Conservation (phyloP, 2,329 filamentous ascomycete species). For the Tolypocladium pustulatum region DNA sequence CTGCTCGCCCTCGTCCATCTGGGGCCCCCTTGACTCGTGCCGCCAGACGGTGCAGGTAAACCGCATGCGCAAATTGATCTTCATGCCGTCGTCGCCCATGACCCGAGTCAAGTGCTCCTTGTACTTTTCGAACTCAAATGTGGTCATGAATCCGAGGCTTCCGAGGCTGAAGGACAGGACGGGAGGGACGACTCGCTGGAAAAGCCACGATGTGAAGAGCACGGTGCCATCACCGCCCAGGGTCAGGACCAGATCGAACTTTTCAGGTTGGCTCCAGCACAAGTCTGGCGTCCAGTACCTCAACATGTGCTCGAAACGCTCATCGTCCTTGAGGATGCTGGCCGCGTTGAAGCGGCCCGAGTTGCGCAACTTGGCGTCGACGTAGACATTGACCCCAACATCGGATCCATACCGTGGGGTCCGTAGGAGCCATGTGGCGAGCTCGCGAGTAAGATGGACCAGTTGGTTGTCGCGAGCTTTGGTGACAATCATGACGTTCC, state of each 20-base stretch:
- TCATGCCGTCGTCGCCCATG: constrained; percentile 93
- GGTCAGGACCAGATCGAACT: constrained; percentile 87
- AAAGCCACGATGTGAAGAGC: constrained; percentile 83
- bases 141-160: constrained; percentile 79
- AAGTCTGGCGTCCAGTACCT: constrained; percentile 95
- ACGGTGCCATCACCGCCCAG: constrained; percentile 82
- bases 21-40: constrained; percentile 47
- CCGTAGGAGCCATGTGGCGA: constrained; percentile 76
- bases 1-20: constrained; percentile 79
- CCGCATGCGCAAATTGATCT: constrained; percentile 94
- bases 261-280: constrained; percentile 87
- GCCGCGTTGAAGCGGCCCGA: constrained; percentile 80
- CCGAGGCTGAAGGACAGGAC: constrained; percentile 78
- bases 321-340: constrained; percentile 61
- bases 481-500: constrained; percentile 96
- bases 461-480: constrained; percentile 94
- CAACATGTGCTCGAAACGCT: constrained; percentile 72
- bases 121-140: constrained; percentile 80
- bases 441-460: constrained; percentile 77
- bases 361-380: constrained; percentile 86
- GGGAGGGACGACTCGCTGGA: constrained; percentile 78
- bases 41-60: constrained; percentile 98
- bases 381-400: constrained; percentile 91
- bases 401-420: constrained; percentile 85
- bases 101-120: constrained; percentile 76